Conservation (phyloP, 2,329 filamentous ascomycete species). For the Fusarium devonianum region DNA sequence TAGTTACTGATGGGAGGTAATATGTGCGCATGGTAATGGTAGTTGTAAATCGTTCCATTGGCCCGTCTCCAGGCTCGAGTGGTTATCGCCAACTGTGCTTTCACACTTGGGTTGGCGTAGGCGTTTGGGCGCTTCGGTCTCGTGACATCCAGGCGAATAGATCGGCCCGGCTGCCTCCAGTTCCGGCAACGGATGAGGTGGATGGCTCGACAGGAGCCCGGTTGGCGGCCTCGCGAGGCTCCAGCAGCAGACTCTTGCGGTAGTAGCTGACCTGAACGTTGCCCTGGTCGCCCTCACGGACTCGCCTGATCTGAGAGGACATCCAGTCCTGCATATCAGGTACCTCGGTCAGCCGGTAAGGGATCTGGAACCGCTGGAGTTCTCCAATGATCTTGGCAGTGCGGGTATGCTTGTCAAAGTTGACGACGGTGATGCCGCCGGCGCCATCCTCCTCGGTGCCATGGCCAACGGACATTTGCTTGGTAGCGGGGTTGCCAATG, state of each 20-base stretch:
- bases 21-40: constrained; percentile 40
- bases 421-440: constrained; percentile 80
- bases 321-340: constrained; percentile 95
- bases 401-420: constrained; percentile 96
- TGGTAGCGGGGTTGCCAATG: constrained; percentile 87
- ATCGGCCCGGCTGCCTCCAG: constrained; percentile 48
- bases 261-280: constrained; percentile 73
- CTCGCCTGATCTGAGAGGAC: constrained; percentile 77
- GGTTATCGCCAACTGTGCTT: constrained; percentile 5
- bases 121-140: constrained; percentile 50
- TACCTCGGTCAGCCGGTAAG: constrained; percentile 82
- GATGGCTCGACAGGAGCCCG: constrained; percentile 46
- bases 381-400: constrained; percentile 96
- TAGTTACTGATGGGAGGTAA: constrained; percentile 42
- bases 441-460: constrained; percentile 67
- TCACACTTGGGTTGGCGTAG: constrained; percentile 40
- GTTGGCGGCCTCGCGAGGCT: constrained; percentile 69
- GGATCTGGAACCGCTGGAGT: constrained; percentile 93
- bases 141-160: constrained; percentile 61
- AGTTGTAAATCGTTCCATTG: constrained; percentile 20
- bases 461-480: constrained; percentile 65
- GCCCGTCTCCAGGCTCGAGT: background rate
- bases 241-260: constrained; percentile 82
- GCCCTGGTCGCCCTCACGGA: constrained; percentile 66
- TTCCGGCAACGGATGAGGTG: constrained; percentile 42